phyloP scores from a whole-genome alignment of 345 rosid species.

The Salix koriyanagi region DNA sequence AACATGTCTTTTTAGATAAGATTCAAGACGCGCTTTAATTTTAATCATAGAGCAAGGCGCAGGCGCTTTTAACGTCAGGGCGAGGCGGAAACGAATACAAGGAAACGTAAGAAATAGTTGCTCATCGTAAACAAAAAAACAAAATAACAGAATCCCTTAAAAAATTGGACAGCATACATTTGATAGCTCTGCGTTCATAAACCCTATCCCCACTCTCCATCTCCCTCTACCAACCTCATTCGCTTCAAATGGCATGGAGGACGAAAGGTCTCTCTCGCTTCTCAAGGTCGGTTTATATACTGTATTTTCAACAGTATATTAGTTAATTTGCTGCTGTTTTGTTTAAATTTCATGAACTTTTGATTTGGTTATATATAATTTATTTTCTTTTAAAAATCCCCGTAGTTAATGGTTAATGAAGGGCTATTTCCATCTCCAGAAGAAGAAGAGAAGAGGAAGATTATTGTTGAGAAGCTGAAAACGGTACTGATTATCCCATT shows the following conservation, averaged over 20 bases:
- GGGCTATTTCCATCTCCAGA: constrained; percentile 37
- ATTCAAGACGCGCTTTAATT: too few relatives aligned
- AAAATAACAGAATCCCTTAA: too few relatives aligned
- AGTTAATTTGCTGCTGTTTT: not conserved
- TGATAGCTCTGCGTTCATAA: too few relatives aligned
- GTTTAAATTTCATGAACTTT: not conserved
- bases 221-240: not conserved
- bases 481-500: constrained; percentile 16
- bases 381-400: not conserved
- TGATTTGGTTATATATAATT: too few relatives aligned
- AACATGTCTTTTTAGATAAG: too few relatives aligned
- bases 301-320: not conserved
- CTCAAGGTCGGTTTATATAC: constrained; percentile 31
- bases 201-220: not conserved
- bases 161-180: too few relatives aligned
- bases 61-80: too few relatives aligned
- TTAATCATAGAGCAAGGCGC: too few relatives aligned
- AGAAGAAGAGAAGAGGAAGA: constrained; percentile 45
- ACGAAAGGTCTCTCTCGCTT: constrained; percentile 43
- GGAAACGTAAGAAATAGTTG: too few relatives aligned
- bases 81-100: too few relatives aligned
- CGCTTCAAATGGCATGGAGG: constrained; percentile 33
- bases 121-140: too few relatives aligned
- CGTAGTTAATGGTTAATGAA: constrained; percentile 43
- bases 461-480: constrained; percentile 33